Evolutionary conservation across 768 basidiomycete species (phyloP), one percentile per base, ranked within the genome.

Genomic region (Amanita phalloides): DNA sequence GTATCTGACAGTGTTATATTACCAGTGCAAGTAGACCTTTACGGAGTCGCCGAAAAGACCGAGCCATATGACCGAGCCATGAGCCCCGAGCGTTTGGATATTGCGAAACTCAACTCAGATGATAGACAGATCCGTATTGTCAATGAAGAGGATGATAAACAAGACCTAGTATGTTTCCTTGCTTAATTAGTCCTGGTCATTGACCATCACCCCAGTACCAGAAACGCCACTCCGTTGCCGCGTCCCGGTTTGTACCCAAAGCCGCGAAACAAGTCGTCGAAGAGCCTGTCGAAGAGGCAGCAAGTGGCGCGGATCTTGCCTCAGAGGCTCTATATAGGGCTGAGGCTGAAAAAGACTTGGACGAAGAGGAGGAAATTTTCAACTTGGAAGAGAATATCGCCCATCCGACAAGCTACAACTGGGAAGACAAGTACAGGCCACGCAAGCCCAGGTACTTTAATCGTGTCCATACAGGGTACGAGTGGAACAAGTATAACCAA

Each of bases 401-500:
- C 14, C 81, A 90, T 58, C 85, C 89, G 13, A 86, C 82, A 1
- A 81, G 84, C 3, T 98, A 98, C 67, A 90, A 90, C 60, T 98
- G 95, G 96, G 93, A 95, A 70, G 96, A 99, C 73, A 95, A 97
- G 65, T 98, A 95, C 61, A 76, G 96, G 36, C 95, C 96, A 28
- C 78, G 96, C 33, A 99, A 98, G 66, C 96, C 96, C 42, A 77
- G 94, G 56, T 99, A 97, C 73, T 97, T 98, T 73, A 99, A 99
- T 63, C 84, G 96, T 53, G 96, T 98, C 23, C 93, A 98, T 62
- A 99, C 96, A 28, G 96, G 96, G 25, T 99, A 95, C 64, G 96
- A 99, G 65, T 99, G 96, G 96, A 98, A 95, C 74, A 98, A 97
- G 73, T 99, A 98, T 68, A 98, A 98, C 66, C 95, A 98, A 66